Evolutionary conservation across 805 yeast genomes (phyloP).

Genomic region (Sugiyamaella valdiviana): DNA sequence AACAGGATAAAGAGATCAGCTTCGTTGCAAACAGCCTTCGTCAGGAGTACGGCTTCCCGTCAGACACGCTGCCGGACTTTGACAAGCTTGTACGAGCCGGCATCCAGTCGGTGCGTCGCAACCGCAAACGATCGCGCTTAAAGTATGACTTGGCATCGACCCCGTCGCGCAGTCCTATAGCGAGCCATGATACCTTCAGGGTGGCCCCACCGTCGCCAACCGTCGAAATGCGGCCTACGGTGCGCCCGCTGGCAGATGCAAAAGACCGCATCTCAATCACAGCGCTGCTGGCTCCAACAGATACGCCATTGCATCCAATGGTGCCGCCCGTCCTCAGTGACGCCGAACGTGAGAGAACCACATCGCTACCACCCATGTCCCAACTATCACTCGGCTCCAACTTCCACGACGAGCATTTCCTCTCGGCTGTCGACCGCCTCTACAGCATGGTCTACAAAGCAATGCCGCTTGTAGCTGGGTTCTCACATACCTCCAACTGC

Average conservation of each 20-base stretch:
- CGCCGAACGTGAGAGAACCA: background rate
- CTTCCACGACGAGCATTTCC: constrained; percentile 8
- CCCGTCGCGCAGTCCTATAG: background rate
- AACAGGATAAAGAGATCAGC: constrained; percentile 78
- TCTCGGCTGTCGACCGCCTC: constrained; percentile 11
- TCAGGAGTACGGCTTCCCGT: constrained; percentile 68
- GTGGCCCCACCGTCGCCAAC: background rate
- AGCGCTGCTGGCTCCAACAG: constrained; percentile 8
- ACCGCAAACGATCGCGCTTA: constrained; percentile 39
- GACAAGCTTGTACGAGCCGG: constrained; percentile 90
- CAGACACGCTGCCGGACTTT: constrained; percentile 58
- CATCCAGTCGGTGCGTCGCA: constrained; percentile 85
- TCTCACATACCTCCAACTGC: constrained; percentile 32
- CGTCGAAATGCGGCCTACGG: background rate
- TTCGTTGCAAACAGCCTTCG: constrained; percentile 73
- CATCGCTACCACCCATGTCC: constrained; percentile 15
- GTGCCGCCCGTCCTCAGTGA: background rate
- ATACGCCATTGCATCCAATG: background rate
- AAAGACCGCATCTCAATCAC: constrained; percentile 10
- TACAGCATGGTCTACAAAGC: constrained; percentile 5
- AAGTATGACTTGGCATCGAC: background rate
- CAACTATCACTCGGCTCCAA: constrained; percentile 8
- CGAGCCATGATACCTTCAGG: background rate
- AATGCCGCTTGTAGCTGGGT: background rate
- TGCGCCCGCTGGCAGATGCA: background rate